Evolutionary conservation across 345 rosid species (phyloP).

Genomic region (Populus davidiana): DNA sequence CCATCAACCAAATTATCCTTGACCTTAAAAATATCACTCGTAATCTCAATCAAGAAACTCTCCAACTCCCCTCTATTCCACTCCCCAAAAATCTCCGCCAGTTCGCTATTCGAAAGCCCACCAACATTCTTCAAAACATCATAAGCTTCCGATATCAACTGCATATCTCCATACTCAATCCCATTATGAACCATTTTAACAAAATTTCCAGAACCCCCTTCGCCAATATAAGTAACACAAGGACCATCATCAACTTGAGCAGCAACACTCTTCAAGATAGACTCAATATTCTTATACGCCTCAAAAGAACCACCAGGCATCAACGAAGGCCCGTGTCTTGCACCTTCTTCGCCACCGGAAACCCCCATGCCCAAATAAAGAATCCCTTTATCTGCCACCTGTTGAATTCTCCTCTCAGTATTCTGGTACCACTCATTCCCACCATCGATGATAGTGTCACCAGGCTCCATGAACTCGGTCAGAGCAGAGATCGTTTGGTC

Average conservation of each 20-base stretch:
- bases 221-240: conserved; percentile 89
- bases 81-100: conserved; percentile 65
- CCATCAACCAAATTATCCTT: conserved; percentile 68
- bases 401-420: conserved; percentile 79
- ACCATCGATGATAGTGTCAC: conserved; percentile 87
- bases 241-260: conserved; percentile 99
- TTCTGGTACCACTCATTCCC: conserved; percentile 95
- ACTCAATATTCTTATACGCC: conserved; percentile 71
- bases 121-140: conserved; percentile 92
- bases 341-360: conserved; percentile 96
- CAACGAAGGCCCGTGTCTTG: conserved; percentile 81
- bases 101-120: conserved; percentile 61
- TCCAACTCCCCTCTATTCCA: conserved; percentile 90
- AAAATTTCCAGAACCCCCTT: conserved; percentile 96
- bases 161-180: conserved; percentile 98
- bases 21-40: conserved; percentile 78
- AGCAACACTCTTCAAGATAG: conserved; percentile 69
- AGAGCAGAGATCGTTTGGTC: conserved; percentile 86
- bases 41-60: conserved; percentile 87
- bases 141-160: conserved; percentile 85
- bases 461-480: conserved; percentile 73
- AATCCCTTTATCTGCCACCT: conserved; percentile 52
- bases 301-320: conserved; percentile 91
- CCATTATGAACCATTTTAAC: conserved; percentile 99
- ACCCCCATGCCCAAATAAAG: conserved; percentile 96